phyloP scores from a whole-genome alignment of 1,284 basidiomycete genomes.

The Cryptococcus sp. region DNA sequence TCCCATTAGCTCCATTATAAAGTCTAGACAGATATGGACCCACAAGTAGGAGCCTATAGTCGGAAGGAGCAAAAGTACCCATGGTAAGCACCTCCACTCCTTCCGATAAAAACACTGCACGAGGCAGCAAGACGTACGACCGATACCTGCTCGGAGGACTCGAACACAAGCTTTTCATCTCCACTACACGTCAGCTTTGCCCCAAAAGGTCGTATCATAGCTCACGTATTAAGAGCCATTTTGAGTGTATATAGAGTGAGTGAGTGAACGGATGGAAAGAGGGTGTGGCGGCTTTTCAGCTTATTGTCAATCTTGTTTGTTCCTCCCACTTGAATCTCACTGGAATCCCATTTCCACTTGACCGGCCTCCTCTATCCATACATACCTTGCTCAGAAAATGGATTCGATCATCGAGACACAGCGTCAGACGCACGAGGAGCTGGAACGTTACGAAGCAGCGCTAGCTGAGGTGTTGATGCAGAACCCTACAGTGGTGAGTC shows the following conservation, averaged over 20 bases:
- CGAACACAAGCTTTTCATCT: constrained; percentile 83
- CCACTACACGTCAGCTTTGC: constrained; percentile 25
- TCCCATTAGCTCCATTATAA: constrained; percentile 44
- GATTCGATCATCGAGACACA: constrained; percentile 89
- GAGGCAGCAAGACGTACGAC: constrained; percentile 48
- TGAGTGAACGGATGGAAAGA: background rate
- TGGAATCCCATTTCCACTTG: background rate
- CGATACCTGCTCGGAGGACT: constrained; percentile 92
- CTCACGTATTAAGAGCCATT: constrained; percentile 58
- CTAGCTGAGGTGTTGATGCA: constrained; percentile 53
- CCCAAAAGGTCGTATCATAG: background rate
- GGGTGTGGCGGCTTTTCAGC: background rate
- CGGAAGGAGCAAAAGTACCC: constrained; percentile 47
- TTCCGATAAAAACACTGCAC: constrained; percentile 38
- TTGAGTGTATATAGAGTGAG: constrained; percentile 22
- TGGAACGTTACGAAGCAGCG: constrained; percentile 73
- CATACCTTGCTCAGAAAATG: constrained; percentile 52
- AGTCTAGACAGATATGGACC: constrained; percentile 13
- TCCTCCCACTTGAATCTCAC: background rate
- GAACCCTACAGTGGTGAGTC: constrained; percentile 44
- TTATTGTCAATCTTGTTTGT: background rate
- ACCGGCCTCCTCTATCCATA: background rate
- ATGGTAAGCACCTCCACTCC: constrained; percentile 45
- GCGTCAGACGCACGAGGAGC: constrained; percentile 90
- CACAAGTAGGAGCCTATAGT: constrained; percentile 49